phyloP scores from a whole-genome alignment of 176 grass and related monocot genomes.

The Aegilops umbellulata region DNA sequence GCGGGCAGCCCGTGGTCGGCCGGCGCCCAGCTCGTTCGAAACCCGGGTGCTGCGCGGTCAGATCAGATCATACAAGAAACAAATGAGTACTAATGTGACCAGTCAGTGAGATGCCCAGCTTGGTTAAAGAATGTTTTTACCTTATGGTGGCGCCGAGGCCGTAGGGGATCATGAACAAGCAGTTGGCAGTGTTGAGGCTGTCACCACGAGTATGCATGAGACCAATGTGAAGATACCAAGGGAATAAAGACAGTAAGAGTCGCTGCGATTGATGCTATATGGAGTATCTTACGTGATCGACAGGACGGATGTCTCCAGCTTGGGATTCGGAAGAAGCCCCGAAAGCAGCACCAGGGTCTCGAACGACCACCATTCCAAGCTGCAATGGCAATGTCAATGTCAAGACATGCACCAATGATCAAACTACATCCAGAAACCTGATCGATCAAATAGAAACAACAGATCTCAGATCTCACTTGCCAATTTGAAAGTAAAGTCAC shows the following conservation, averaged over 20 bases:
- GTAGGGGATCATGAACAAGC: slow-evolving; percentile 38
- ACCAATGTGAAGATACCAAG: neutral
- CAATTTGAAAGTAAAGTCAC: neutral
- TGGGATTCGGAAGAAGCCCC: slow-evolving; percentile 29
- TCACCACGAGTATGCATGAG: neutral
- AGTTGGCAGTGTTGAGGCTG: slow-evolving; percentile 32
- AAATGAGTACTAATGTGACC: no score
- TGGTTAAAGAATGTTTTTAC: neutral
- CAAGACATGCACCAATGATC: neutral
- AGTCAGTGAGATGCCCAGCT: no score
- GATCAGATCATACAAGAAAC: neutral
- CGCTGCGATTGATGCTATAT: neutral
- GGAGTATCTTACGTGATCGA: slow-evolving; percentile 21
- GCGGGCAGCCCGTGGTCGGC: slow-evolving; percentile 30
- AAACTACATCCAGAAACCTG: neutral
- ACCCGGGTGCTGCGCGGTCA: slow-evolving; percentile 48
- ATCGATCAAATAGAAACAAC: no score
- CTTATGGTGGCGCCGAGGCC: slow-evolving; percentile 33
- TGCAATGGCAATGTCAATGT: neutral
- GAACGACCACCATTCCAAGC: slow-evolving; percentile 40
- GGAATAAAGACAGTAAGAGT: neutral
- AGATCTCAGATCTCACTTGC: no score
- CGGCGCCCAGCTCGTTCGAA: slow-evolving; percentile 76
- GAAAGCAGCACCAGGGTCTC: slow-evolving; percentile 28
- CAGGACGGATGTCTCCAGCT: slow-evolving; percentile 27